phyloP scores from a whole-genome alignment of 768 basidiomycete genomes.

The Termitomyces sp. region DNA sequence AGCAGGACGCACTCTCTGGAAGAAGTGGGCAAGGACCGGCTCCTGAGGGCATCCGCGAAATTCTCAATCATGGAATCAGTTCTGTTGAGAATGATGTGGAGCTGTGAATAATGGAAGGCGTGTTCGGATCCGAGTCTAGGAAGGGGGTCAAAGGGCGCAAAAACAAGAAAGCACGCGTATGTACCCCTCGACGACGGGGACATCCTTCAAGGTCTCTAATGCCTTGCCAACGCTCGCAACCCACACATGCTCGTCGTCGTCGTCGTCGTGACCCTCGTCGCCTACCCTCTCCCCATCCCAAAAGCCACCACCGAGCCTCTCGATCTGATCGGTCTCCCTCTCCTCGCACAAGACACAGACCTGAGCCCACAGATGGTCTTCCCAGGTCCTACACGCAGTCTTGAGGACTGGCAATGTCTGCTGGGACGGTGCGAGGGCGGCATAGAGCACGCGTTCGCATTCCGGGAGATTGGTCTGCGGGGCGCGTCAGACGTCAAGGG shows the following conservation, averaged over 20 bases:
- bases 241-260: slow-evolving; percentile 37
- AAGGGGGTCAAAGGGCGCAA: slow-evolving; percentile 24
- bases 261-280: slow-evolving; percentile 43
- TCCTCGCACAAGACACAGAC: slow-evolving; percentile 79
- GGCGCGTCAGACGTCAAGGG: not conserved
- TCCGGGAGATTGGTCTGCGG: slow-evolving; percentile 48
- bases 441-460: slow-evolving; percentile 83
- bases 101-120: slow-evolving; percentile 78
- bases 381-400: slow-evolving; percentile 82
- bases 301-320: slow-evolving; percentile 65
- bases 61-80: slow-evolving; percentile 63
- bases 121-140: slow-evolving; percentile 48
- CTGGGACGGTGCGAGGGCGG: slow-evolving; percentile 71
- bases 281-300: slow-evolving; percentile 65
- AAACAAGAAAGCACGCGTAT: slow-evolving; percentile 1
- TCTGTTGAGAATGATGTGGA: slow-evolving; percentile 70
- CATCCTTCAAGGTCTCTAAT: slow-evolving; percentile 51
- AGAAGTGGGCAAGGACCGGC: slow-evolving; percentile 40
- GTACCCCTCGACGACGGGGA: slow-evolving; percentile 63
- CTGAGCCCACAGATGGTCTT: slow-evolving; percentile 94
- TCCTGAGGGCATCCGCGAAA: slow-evolving; percentile 53
- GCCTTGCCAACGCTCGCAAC: slow-evolving; percentile 55
- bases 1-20: slow-evolving; percentile 48
- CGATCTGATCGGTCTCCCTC: slow-evolving; percentile 65
- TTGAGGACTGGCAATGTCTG: slow-evolving; percentile 64